Percentiles rank a stretch among this genome's conserved stretches.
These are phyloP conservation scores for Exophiala aquamarina DNA, from an alignment of 2,329 filamentous ascomycete genomes.

Conservation along the genomic window DNA sequence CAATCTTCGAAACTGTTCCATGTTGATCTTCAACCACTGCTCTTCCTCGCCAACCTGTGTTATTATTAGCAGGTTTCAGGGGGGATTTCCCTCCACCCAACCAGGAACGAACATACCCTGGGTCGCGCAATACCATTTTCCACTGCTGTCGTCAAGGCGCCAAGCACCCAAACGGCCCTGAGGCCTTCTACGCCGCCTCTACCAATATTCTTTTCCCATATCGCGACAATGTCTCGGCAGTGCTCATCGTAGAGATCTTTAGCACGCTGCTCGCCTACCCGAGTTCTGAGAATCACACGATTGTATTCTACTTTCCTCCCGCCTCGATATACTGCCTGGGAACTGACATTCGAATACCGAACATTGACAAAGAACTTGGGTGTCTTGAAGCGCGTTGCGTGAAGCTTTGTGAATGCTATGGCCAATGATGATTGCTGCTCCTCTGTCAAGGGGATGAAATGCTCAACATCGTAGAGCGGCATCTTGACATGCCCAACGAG, in stretches of 20 bases:
- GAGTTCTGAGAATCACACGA: constrained; percentile 15
- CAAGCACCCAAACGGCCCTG: constrained; percentile 20
- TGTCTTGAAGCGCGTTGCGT: constrained; percentile 16
- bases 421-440: constrained; percentile 16
- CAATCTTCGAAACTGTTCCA: constrained; percentile 14
- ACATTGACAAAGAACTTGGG: constrained; percentile 18
- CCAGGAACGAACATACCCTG: constrained; percentile 10
- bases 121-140: constrained; percentile 20
- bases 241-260: constrained; percentile 21
- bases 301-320: constrained; percentile 15
- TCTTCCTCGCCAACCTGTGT: constrained; percentile 20
- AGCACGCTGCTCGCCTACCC: constrained; percentile 11
- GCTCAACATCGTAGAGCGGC: constrained; percentile 22
- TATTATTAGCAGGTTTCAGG: not conserved
- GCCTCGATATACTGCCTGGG: constrained; percentile 15
- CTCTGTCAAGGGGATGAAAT: constrained; percentile 7
- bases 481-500: constrained; percentile 1
- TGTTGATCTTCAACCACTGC: constrained; percentile 11
- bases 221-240: constrained; percentile 13
- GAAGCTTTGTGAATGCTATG: constrained; percentile 12
- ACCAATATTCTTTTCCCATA: constrained; percentile 10
- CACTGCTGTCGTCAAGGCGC: constrained; percentile 19
- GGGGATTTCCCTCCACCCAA: too few relatives aligned
- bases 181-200: constrained; percentile 7
- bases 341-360: constrained; percentile 14